A percentile compares a stretch with the other conserved stretches of the same genome.
phyloP scores from a whole-genome alignment of 2,329 filamentous ascomycete genomes.

The Penicillium digitatum region DNA sequence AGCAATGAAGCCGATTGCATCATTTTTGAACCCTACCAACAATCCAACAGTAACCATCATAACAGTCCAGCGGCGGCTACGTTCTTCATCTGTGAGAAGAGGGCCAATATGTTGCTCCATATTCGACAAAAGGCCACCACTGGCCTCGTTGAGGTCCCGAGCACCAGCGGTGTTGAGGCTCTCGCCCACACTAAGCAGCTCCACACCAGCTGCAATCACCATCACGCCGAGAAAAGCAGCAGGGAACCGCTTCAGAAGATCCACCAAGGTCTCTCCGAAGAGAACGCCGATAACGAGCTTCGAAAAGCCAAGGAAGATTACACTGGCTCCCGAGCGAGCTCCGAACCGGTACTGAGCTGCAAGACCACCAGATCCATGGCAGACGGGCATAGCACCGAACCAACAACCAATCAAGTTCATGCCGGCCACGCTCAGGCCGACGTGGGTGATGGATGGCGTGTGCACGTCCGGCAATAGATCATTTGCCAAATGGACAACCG shows the following conservation, averaged over 20 bases:
- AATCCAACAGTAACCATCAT: constrained; percentile 85
- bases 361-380: constrained; percentile 85
- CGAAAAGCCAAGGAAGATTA: constrained; percentile 71
- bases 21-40: constrained; percentile 82
- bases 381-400: constrained; percentile 94
- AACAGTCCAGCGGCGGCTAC: constrained; percentile 73
- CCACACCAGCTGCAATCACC: constrained; percentile 83
- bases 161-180: constrained; percentile 73
- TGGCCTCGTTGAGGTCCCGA: constrained; percentile 50
- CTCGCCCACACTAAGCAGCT: constrained; percentile 80
- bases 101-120: constrained; percentile 39
- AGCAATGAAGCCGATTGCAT: constrained; percentile 78
- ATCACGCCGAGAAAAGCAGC: constrained; percentile 75
- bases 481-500: constrained; percentile 71
- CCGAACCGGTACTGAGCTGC: constrained; percentile 91
- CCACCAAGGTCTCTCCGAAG: constrained; percentile 69
- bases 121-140: constrained; percentile 19
- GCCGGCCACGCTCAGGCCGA: constrained; percentile 74
- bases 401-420: constrained; percentile 86
- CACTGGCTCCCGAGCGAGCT: constrained; percentile 77
- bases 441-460: constrained; percentile 66
- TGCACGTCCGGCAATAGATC: constrained; percentile 70
- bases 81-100: constrained; percentile 61
- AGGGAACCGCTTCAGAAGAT: constrained; percentile 68
- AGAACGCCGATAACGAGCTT: constrained; percentile 74